phyloP scores from a whole-genome alignment of 768 basidiomycete species.

The Leccinum obscurum region DNA sequence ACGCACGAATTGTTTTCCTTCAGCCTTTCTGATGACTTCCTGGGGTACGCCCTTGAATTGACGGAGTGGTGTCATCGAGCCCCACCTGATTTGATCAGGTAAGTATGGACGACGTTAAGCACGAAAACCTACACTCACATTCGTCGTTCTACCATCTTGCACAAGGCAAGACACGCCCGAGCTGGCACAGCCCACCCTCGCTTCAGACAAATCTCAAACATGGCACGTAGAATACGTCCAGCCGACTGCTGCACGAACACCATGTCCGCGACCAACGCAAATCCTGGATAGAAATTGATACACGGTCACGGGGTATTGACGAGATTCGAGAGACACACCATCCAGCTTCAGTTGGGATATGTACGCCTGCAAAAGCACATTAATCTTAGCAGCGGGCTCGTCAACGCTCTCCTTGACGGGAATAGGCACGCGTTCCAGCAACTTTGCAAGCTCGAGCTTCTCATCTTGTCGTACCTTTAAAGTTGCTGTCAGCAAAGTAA shows the following conservation, averaged over 20 bases:
- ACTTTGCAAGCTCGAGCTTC: conserved; percentile 86
- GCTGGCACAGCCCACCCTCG: conserved; percentile 98
- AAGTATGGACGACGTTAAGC: neutral
- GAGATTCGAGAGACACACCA: conserved; percentile 39
- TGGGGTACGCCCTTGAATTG: conserved; percentile 92
- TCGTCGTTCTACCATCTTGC: conserved; percentile 92
- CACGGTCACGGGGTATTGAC: neutral
- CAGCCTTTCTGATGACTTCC: conserved; percentile 86
- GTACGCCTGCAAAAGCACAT: conserved; percentile 92
- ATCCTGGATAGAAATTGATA: conserved; percentile 43
- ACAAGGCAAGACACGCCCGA: conserved; percentile 85
- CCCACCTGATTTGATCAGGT: conserved; percentile 65
- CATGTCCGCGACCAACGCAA: conserved; percentile 87
- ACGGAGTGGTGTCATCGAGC: conserved; percentile 94
- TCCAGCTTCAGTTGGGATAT: conserved; percentile 94
- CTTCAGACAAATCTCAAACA: conserved; percentile 97
- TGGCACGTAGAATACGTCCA: conserved; percentile 93
- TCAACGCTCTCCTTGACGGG: conserved; percentile 97
- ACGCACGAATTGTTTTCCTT: conserved; percentile 95
- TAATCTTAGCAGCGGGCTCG: conserved; percentile 96
- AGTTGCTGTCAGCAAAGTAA: neutral
- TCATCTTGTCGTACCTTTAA: conserved; percentile 70
- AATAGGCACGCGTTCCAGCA: conserved; percentile 93
- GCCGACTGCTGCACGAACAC: conserved; percentile 98
- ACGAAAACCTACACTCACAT: conserved; percentile 52